These are phyloP conservation scores for Apiospora saccharicola DNA, from an alignment of 2,329 filamentous ascomycete genomes.

Conservation along the genomic window DNA sequence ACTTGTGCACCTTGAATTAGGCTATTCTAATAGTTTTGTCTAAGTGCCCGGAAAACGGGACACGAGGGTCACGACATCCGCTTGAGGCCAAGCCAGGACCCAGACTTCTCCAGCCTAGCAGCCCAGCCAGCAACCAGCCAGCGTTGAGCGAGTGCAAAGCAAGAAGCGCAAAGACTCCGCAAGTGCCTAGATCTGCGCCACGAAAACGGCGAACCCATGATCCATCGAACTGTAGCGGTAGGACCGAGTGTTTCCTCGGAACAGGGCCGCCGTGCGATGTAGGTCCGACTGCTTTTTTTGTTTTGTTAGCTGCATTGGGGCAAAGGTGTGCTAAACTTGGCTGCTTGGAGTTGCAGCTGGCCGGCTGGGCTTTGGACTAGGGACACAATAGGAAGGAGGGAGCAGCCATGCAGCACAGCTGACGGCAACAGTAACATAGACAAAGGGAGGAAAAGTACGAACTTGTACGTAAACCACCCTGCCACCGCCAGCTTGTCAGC, in stretches of 20 bases:
- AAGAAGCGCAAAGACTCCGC: background rate
- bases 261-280: slow-evolving; percentile 3
- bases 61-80: slow-evolving; percentile 1
- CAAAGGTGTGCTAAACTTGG: slow-evolving; percentile 1
- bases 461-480: background rate
- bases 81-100: slow-evolving; percentile 1
- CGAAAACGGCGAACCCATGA: background rate
- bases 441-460: background rate
- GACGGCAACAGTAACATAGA: slow-evolving; percentile 13
- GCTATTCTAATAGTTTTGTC: background rate
- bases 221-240: background rate
- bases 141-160: background rate
- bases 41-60: slow-evolving; percentile 1
- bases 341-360: background rate
- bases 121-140: background rate
- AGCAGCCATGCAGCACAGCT: slow-evolving; percentile 12
- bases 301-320: slow-evolving; percentile 1
- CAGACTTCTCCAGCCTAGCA: background rate
- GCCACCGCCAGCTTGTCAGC: no score
- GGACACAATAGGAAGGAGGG: slow-evolving; percentile 7
- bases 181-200: slow-evolving; percentile 8
- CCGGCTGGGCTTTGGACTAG: background rate
- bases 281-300: background rate
- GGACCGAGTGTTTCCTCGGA: slow-evolving; percentile 9
- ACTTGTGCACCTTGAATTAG: slow-evolving; percentile 5